phyloP scores from a whole-genome alignment of 768 basidiomycete genomes.

The Dendrothele bispora region DNA sequence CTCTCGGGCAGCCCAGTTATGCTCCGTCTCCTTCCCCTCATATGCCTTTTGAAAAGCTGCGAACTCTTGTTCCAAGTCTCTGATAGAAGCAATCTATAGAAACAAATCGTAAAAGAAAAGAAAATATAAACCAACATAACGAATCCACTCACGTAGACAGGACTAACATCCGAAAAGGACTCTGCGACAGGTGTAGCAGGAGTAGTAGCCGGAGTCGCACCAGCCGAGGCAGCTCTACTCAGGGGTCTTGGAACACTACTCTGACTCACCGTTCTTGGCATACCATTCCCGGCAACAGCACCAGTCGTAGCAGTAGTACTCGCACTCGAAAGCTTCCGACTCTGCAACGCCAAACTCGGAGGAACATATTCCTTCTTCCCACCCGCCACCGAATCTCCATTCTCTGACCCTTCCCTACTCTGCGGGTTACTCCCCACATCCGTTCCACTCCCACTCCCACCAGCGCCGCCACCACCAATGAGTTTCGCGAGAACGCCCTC shows the following conservation, averaged over 20 bases:
- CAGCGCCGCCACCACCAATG: conserved; percentile 42
- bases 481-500: conserved; percentile 77
- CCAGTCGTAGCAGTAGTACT: conserved; percentile 25
- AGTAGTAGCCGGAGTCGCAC: conserved; percentile 42
- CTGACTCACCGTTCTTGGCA: conserved; percentile 49
- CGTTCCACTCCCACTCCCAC: too few species aligned
- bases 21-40: conserved; percentile 96
- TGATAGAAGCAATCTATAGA: conserved; percentile 73
- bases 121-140: conserved; percentile 1
- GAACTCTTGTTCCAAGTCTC: conserved; percentile 88
- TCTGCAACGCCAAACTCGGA: conserved; percentile 68
- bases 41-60: conserved; percentile 75
- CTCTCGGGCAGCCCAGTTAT: conserved; percentile 90
- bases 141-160: conserved; percentile 78
- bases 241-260: conserved; percentile 53
- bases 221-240: conserved; percentile 54
- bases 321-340: conserved; percentile 46
- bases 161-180: conserved; percentile 44
- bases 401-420: conserved; percentile 61
- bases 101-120: neutral
- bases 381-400: conserved; percentile 41
- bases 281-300: conserved; percentile 24
- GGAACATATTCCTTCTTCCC: conserved; percentile 66
- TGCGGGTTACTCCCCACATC: conserved; percentile 42
- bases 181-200: conserved; percentile 39